A percentile compares a stretch with the other conserved stretches of the same genome.
Conservation (phyloP, 345 rosid species). For the Ceriops decandra region DNA sequence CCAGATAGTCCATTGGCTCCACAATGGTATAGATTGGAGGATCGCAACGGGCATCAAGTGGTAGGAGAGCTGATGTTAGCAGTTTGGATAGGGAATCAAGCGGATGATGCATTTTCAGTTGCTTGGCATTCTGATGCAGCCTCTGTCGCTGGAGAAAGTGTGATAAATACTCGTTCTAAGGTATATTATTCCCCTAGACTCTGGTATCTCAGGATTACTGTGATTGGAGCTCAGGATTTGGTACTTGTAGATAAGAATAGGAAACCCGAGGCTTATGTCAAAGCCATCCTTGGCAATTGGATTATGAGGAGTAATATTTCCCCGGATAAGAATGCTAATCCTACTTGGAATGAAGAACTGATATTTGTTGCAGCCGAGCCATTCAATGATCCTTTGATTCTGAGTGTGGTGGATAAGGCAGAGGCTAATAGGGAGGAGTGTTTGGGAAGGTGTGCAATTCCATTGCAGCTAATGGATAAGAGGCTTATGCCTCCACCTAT, state of each 20-base stretch:
- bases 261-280: conserved; percentile 35
- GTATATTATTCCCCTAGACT: conserved; percentile 40
- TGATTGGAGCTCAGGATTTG: conserved; percentile 47
- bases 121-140: conserved; percentile 47
- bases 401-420: conserved; percentile 41
- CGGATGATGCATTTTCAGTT: conserved; percentile 37
- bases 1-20: conserved; percentile 44
- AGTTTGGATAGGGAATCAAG: conserved; percentile 46
- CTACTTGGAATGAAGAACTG: conserved; percentile 50
- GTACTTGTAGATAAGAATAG: conserved; percentile 21
- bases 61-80: conserved; percentile 41
- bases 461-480: conserved; percentile 25
- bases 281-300: conserved; percentile 31
- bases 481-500: conserved; percentile 25
- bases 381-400: conserved; percentile 38
- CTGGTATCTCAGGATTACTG: conserved; percentile 42
- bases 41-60: conserved; percentile 21
- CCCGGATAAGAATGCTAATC: conserved; percentile 22
- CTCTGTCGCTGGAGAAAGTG: conserved; percentile 26
- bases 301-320: conserved; percentile 36
- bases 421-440: conserved; percentile 39
- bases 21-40: conserved; percentile 39
- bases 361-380: conserved; percentile 58
- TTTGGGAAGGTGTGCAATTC: conserved; percentile 39
- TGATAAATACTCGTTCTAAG: conserved; percentile 30